Percentiles rank a stretch among this genome's conserved stretches.
Conservation (phyloP, 192 early-diverging fungal genomes). For the Rhizophagus prolifer region DNA sequence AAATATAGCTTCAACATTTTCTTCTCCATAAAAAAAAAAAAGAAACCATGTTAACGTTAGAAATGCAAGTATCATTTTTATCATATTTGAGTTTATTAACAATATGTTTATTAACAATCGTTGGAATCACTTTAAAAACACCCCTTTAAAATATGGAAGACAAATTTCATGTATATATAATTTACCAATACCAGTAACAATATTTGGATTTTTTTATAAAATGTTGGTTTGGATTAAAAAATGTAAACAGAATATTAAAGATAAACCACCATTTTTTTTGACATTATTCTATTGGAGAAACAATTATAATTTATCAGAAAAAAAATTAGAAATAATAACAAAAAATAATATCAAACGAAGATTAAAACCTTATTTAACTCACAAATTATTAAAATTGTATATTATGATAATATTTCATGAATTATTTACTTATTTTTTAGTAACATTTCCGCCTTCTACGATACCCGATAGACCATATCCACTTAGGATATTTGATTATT, state of each 20-base stretch:
- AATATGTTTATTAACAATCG: not conserved
- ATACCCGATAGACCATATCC: slow-evolving; percentile 1
- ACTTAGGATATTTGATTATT: slow-evolving; percentile 13
- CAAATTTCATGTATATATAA: not conserved
- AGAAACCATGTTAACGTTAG: not conserved
- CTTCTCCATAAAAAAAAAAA: not conserved
- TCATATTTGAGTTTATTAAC: not conserved
- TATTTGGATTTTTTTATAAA: not conserved
- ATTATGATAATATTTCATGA: not conserved
- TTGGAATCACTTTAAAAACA: not conserved
- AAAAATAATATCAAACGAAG: not conserved
- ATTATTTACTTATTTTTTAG: not conserved
- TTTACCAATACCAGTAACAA: not conserved
- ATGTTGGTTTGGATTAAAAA: slow-evolving; percentile 6
- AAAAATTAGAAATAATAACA: not conserved
- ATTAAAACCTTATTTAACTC: not conserved
- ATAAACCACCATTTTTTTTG: not conserved
- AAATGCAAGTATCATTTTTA: not conserved
- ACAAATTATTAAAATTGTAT: not conserved
- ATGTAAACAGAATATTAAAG: not conserved
- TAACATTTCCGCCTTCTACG: not conserved
- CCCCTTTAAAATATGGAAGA: not conserved
- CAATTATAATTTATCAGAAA: not conserved
- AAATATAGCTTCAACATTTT: no score
- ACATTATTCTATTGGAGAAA: slow-evolving; percentile 4